Evolutionary conservation across 2,329 filamentous ascomycete species (phyloP).

Genomic region (Geosmithia morbida): DNA sequence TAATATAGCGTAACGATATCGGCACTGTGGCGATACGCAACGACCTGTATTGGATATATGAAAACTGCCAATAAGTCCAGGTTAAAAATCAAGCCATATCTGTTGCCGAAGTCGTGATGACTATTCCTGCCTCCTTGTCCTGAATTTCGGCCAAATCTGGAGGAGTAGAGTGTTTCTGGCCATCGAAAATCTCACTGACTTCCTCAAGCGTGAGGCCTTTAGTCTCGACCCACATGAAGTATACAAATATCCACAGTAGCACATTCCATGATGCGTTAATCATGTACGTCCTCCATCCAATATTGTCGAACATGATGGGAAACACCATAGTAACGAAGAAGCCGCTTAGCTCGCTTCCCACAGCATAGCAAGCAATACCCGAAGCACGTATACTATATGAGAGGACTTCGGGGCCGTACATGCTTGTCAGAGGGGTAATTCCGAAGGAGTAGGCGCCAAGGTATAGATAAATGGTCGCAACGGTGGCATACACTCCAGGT

Average conservation of each 20-base stretch:
- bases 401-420: slow-evolving; percentile 8
- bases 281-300: slow-evolving; percentile 8
- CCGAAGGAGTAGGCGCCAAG: slow-evolving; percentile 7
- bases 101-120: too few species aligned
- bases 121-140: neutral
- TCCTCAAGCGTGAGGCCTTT: slow-evolving; percentile 7
- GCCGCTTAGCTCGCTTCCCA: slow-evolving; percentile 1
- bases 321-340: slow-evolving; percentile 6
- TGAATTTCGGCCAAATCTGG: neutral
- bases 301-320: slow-evolving; percentile 6
- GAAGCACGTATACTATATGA: slow-evolving; percentile 6
- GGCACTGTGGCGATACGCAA: too few species aligned
- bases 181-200: slow-evolving; percentile 7
- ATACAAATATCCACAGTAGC: slow-evolving; percentile 5
- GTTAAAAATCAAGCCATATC: too few species aligned
- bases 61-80: too few species aligned
- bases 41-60: too few species aligned
- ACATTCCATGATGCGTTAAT: slow-evolving; percentile 6
- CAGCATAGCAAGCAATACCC: slow-evolving; percentile 2
- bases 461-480: slow-evolving; percentile 7
- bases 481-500: slow-evolving; percentile 5
- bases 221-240: slow-evolving; percentile 8
- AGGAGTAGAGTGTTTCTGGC: slow-evolving; percentile 2
- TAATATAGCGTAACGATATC: too few species aligned
- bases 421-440: slow-evolving; percentile 4